Evolutionary conservation across 768 basidiomycete species (phyloP).

Genomic region (Termitomyces sp.): DNA sequence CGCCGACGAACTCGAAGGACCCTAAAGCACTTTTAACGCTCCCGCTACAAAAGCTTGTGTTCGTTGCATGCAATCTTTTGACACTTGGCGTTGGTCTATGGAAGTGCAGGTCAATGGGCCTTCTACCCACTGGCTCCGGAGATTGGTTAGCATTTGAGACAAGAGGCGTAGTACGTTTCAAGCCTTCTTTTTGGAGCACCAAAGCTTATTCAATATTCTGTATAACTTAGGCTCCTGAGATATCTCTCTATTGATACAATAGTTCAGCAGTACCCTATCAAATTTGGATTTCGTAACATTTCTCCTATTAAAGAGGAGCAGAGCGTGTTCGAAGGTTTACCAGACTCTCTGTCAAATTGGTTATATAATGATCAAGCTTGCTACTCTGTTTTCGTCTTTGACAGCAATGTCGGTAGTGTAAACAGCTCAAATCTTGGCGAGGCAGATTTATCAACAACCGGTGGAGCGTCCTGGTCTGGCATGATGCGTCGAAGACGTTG

Average conservation of each 20-base stretch:
- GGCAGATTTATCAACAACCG: background rate
- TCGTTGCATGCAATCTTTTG: slow-evolving; percentile 65
- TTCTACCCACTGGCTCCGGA: slow-evolving; percentile 84
- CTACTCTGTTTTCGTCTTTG: background rate
- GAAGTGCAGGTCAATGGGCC: slow-evolving; percentile 92
- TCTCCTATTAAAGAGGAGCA: background rate
- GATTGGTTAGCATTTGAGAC: slow-evolving; percentile 96
- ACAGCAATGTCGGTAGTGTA: background rate
- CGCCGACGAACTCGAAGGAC: slow-evolving; percentile 52
- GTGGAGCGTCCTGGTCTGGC: background rate
- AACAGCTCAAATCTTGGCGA: background rate
- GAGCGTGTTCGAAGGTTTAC: background rate
- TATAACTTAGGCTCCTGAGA: slow-evolving; percentile 10
- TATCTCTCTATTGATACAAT: slow-evolving; percentile 9
- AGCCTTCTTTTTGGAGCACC: background rate
- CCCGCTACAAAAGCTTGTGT: slow-evolving; percentile 65
- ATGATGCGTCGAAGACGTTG: background rate
- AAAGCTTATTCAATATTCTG: background rate
- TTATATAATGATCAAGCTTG: background rate
- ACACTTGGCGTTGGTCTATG: slow-evolving; percentile 84
- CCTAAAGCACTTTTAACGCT: slow-evolving; percentile 50
- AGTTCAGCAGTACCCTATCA: background rate
- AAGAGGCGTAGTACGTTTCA: slow-evolving; percentile 53
- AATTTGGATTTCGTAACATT: background rate
- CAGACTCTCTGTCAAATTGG: background rate